Conservation (phyloP, 108 stramenopile genomes). For the Nitzschia sp. region DNA sequence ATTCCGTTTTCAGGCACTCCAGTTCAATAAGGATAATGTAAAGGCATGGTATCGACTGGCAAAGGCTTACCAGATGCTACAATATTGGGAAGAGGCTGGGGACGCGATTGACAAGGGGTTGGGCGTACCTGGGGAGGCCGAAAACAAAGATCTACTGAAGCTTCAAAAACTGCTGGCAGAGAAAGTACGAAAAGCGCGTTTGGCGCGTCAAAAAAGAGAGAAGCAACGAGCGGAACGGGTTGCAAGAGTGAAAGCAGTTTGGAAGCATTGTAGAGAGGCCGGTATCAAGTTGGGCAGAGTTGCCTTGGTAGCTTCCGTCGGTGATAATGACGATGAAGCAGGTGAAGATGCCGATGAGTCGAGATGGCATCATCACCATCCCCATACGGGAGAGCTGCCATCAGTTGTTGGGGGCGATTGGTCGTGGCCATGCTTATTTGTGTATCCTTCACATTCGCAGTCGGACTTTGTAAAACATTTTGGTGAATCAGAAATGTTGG, state of each 20-base stretch:
- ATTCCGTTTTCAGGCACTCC: slow-evolving; percentile 44
- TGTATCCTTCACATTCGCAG: slow-evolving; percentile 85
- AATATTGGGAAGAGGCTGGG: slow-evolving; percentile 83
- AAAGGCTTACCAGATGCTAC: slow-evolving; percentile 77
- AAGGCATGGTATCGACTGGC: slow-evolving; percentile 90
- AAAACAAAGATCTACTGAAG: slow-evolving; percentile 72
- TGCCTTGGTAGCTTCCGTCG: slow-evolving; percentile 72
- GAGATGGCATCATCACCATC: slow-evolving; percentile 86
- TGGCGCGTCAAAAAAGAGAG: slow-evolving; percentile 79
- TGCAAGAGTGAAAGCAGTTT: slow-evolving; percentile 73
- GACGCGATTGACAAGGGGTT: slow-evolving; percentile 83
- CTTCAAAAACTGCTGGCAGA: slow-evolving; percentile 57
- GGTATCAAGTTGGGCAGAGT: slow-evolving; percentile 72
- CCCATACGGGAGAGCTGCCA: slow-evolving; percentile 80
- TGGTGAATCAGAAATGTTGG: slow-evolving; percentile 78
- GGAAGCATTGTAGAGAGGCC: slow-evolving; percentile 82
- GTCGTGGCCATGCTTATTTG: slow-evolving; percentile 84
- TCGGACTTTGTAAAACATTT: slow-evolving; percentile 85
- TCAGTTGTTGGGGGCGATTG: slow-evolving; percentile 32
- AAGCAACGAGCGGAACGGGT: slow-evolving; percentile 75
- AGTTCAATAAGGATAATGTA: slow-evolving; percentile 69
- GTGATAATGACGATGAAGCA: slow-evolving; percentile 69
- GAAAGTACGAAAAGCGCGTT: slow-evolving; percentile 64
- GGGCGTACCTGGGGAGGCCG: slow-evolving; percentile 39
- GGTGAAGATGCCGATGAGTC: slow-evolving; percentile 67